Evolutionary conservation across 176 grass and related monocot species (phyloP), one percentile per base, ranked within the genome.

Genomic region (Olyra latifolia): DNA sequence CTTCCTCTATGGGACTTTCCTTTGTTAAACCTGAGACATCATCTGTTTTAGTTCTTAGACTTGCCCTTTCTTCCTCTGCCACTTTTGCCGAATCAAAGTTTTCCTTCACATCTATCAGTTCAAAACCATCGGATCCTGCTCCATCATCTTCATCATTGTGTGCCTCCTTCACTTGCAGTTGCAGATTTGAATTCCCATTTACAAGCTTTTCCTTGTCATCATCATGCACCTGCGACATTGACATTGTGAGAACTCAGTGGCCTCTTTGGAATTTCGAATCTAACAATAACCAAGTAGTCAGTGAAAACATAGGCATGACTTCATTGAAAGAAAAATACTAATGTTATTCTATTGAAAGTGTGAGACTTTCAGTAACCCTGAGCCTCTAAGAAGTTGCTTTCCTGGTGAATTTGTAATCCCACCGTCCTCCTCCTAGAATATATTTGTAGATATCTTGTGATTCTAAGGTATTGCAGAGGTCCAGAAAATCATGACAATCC

Each of bases 141-240:
- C 87, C 95, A 42, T 94, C 92, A 62, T 98, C 87, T 27, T 91
- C 92, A 66, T 87, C 76, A 44, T 80, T 91, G 54, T 83, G 74
- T 82, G 58, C 71, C 83, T 77, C 84, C 81, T 91, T 90, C 28
- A 35, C 38, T 59, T 78, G 53, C 35, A 77, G 30, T 59, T 78
- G 53, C 35, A 77, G 30, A 58, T 86, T 81, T 72, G 88, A 86
- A 58, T 86, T 69, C 14, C 81, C 75, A 30, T 88, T 84, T 4
- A 47, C 35, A 76, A 87, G 25, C 71, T 59, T 74, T 77, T 80
- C 63, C 41, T 87, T 83, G 74, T 91, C 81, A 66, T 67, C 73
- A 70, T 19, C 78, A 47, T 84, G 75, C 71, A 72, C 83, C 96
- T 98, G 70, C 6, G 8, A 73, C 40, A 43, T 46, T 43, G 69